Conservation (phyloP, 2,329 filamentous ascomycete genomes). For the Neodidymelliopsis sp. region DNA sequence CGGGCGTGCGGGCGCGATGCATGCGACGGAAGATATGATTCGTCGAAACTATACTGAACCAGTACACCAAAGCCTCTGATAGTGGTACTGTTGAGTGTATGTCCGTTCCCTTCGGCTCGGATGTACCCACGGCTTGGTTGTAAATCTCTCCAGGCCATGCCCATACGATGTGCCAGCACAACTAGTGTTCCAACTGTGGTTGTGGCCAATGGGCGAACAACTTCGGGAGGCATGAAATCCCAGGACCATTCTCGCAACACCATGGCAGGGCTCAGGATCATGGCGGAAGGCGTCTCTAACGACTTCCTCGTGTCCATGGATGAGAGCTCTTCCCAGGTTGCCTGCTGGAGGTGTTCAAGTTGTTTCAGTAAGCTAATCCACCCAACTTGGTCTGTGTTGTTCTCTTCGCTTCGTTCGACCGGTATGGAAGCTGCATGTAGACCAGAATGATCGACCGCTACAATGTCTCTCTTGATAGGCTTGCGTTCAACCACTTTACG, state of each 20-base stretch:
- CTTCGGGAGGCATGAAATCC: constrained; percentile 21
- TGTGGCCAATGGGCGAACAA: constrained; percentile 14
- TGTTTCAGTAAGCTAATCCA: constrained; percentile 10
- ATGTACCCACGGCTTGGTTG: neutral
- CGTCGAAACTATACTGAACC: constrained; percentile 2
- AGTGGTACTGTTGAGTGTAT: constrained; percentile 3
- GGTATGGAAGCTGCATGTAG: neutral
- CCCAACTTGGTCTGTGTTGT: constrained; percentile 1
- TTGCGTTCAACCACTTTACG: neutral
- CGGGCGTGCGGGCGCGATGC: neutral
- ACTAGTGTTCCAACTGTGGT: constrained; percentile 5
- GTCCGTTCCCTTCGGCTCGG: constrained; percentile 1
- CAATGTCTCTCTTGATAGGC: neutral
- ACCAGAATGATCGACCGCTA: neutral
- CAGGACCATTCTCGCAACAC: constrained; percentile 6
- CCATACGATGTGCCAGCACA: constrained; percentile 7
- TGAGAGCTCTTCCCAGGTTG: neutral
- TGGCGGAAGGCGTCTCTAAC: neutral
- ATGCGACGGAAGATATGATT: neutral
- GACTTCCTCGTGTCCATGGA: neutral
- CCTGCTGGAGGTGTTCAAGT: neutral
- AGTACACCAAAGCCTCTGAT: neutral
- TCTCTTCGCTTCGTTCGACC: constrained; percentile 2
- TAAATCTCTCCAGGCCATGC: constrained; percentile 9
- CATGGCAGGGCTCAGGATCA: constrained; percentile 1